These are phyloP conservation scores for Leptographium galeiforme DNA, from an alignment of 2,329 filamentous ascomycete genomes.

Conservation along the genomic window DNA sequence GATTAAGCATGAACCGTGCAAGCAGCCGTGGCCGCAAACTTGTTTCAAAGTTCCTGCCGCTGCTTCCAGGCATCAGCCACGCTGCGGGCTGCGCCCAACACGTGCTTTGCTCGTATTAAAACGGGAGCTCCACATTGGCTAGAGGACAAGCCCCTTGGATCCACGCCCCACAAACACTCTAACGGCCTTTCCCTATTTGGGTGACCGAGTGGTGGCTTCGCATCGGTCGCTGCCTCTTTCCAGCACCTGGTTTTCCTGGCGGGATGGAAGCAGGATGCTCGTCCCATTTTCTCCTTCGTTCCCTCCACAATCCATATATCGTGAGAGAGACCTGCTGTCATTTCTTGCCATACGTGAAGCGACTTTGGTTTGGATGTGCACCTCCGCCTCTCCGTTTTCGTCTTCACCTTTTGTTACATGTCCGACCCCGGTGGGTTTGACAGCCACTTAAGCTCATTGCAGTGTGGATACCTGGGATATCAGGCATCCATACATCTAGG, in stretches of 20 bases:
- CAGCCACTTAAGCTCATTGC: not conserved
- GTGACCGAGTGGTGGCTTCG: slow-evolving; percentile 7
- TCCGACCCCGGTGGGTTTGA: not conserved
- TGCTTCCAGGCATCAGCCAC: no score
- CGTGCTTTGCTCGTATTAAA: not conserved
- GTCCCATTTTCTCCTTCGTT: not conserved
- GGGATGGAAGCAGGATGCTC: no score
- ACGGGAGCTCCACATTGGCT: not conserved
- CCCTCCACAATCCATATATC: not conserved
- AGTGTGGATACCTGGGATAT: no score
- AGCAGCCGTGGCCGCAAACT: no score
- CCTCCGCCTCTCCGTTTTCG: not conserved
- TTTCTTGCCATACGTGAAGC: not conserved
- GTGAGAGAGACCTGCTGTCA: not conserved
- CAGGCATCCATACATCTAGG: no score
- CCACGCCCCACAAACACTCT: not conserved
- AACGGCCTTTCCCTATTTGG: slow-evolving; percentile 9
- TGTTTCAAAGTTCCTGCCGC: no score
- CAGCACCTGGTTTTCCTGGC: not conserved
- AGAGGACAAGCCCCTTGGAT: not conserved
- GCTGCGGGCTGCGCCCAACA: not conserved
- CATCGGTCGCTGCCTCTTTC: slow-evolving; percentile 6
- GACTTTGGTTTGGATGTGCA: not conserved
- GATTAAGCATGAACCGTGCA: no score
- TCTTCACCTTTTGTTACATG: not conserved